Conservation (phyloP, 352 stramenopile genomes). For the Globisporangium emineosum region DNA sequence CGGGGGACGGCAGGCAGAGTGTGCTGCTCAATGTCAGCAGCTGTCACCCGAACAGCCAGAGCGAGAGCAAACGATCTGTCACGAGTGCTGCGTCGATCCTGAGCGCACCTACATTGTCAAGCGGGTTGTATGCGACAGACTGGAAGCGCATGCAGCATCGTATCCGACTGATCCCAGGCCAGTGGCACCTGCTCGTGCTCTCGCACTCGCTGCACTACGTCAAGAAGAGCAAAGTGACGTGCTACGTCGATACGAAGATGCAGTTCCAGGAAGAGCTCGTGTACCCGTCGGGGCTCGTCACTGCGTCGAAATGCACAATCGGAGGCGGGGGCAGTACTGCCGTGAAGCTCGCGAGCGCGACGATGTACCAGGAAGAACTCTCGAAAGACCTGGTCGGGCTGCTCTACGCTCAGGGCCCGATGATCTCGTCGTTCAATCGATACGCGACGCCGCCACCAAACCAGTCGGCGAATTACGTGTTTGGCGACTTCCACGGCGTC, state of each 20-base stretch:
- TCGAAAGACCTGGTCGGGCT: slow-evolving; percentile 43
- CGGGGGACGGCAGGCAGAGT: slow-evolving; percentile 14
- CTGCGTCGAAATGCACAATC: slow-evolving; percentile 69
- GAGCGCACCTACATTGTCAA: slow-evolving; percentile 22
- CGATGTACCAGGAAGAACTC: slow-evolving; percentile 84
- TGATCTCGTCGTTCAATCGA: slow-evolving; percentile 55
- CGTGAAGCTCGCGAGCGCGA: slow-evolving; percentile 58
- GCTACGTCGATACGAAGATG: slow-evolving; percentile 52
- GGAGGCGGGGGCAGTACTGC: slow-evolving; percentile 40
- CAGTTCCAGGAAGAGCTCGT: slow-evolving; percentile 76
- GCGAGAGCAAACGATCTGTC: slow-evolving; percentile 17
- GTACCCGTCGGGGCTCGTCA: slow-evolving; percentile 72
- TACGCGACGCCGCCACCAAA: slow-evolving; percentile 28
- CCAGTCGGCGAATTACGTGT: slow-evolving; percentile 24
- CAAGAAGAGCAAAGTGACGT: slow-evolving; percentile 82
- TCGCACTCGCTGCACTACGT: slow-evolving; percentile 82
- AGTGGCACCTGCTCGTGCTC: slow-evolving; percentile 77
- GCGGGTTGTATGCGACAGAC: slow-evolving; percentile 25
- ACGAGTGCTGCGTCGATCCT: slow-evolving; percentile 33
- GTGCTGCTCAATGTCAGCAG: slow-evolving; percentile 54
- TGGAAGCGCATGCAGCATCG: slow-evolving; percentile 61
- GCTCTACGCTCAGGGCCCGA: slow-evolving; percentile 62
- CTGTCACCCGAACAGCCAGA: slow-evolving; percentile 31
- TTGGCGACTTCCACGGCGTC: slow-evolving; percentile 54
- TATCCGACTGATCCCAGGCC: slow-evolving; percentile 27